Percentiles rank a stretch among this genome's conserved stretches.
phyloP scores from a whole-genome alignment of 108 stramenopile species.

The Seminavis robusta region DNA sequence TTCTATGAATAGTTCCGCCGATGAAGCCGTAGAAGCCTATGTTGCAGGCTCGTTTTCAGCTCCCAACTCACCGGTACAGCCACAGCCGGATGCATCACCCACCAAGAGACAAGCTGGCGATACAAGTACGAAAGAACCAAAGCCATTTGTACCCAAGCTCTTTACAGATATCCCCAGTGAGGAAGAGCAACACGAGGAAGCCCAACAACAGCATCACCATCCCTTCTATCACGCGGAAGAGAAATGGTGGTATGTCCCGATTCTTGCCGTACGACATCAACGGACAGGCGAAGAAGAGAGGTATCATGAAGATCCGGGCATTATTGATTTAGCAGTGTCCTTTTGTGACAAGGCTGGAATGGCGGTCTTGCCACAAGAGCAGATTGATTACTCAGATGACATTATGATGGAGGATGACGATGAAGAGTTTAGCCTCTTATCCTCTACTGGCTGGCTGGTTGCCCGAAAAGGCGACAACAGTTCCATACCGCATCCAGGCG shows the following conservation, averaged over 20 bases:
- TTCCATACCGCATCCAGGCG: neutral
- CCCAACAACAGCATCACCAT: neutral
- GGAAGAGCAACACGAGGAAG: neutral
- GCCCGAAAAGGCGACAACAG: neutral
- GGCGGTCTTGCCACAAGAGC: slow-evolving; percentile 21
- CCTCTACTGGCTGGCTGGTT: slow-evolving; percentile 31
- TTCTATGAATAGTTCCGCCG: neutral
- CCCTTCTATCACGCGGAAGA: slow-evolving; percentile 17
- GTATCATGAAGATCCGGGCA: slow-evolving; percentile 77
- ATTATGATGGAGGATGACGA: slow-evolving; percentile 58
- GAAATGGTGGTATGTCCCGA: slow-evolving; percentile 52
- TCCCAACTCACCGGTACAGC: neutral
- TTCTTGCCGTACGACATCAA: slow-evolving; percentile 71
- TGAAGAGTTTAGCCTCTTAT: slow-evolving; percentile 18
- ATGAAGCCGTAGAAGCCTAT: too few relatives aligned
- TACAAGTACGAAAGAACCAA: neutral
- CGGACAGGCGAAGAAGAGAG: slow-evolving; percentile 76
- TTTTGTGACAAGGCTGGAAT: slow-evolving; percentile 41
- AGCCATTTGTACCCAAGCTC: slow-evolving; percentile 8
- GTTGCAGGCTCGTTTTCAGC: too few relatives aligned
- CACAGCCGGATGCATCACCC: neutral
- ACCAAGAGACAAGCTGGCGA: neutral
- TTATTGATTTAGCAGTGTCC: slow-evolving; percentile 62
- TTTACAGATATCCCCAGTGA: neutral
- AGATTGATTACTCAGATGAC: slow-evolving; percentile 32